phyloP scores from a whole-genome alignment of 148 eudicot genomes.

The Cornus kousa region DNA sequence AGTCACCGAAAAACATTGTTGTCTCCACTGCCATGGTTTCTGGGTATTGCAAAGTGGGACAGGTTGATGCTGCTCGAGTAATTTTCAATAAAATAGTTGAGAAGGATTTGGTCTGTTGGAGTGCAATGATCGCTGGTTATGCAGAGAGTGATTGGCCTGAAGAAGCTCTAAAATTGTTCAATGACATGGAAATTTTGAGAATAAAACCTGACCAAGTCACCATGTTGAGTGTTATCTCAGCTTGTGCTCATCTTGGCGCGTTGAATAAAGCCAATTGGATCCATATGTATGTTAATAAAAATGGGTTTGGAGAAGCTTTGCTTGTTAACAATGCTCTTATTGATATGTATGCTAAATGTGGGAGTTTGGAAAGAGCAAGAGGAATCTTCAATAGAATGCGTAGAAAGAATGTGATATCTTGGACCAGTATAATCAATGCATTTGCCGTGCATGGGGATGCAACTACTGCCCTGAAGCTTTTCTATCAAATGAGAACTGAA shows the following conservation, averaged over 20 bases:
- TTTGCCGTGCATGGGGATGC: constrained; percentile 47
- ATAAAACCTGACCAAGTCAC: constrained; percentile 48
- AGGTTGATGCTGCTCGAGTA: constrained; percentile 35
- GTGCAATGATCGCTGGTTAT: constrained; percentile 57
- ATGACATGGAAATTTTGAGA: constrained; percentile 34
- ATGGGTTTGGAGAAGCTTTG: constrained; percentile 40
- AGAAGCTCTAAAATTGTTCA: constrained; percentile 45
- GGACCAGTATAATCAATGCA: constrained; percentile 52
- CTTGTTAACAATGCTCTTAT: constrained; percentile 50
- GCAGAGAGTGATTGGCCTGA: constrained; percentile 43
- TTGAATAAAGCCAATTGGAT: constrained; percentile 36
- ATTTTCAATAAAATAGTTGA: constrained; percentile 36
- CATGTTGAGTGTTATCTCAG: constrained; percentile 52
- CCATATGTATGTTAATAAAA: constrained; percentile 29
- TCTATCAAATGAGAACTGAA: constrained; percentile 37
- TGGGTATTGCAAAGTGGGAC: constrained; percentile 45
- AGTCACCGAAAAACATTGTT: constrained; percentile 31
- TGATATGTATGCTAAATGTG: constrained; percentile 64
- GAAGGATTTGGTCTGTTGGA: constrained; percentile 58
- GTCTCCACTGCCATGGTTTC: constrained; percentile 48
- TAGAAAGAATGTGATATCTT: constrained; percentile 42
- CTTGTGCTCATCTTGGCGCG: constrained; percentile 51
- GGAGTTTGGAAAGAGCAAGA: constrained; percentile 41
- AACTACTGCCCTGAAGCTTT: constrained; percentile 32
- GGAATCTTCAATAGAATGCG: constrained; percentile 32